These are phyloP conservation scores for Blastocladiella britannica DNA, from an alignment of 192 early-diverging fungal species.

Conservation along the genomic window DNA sequence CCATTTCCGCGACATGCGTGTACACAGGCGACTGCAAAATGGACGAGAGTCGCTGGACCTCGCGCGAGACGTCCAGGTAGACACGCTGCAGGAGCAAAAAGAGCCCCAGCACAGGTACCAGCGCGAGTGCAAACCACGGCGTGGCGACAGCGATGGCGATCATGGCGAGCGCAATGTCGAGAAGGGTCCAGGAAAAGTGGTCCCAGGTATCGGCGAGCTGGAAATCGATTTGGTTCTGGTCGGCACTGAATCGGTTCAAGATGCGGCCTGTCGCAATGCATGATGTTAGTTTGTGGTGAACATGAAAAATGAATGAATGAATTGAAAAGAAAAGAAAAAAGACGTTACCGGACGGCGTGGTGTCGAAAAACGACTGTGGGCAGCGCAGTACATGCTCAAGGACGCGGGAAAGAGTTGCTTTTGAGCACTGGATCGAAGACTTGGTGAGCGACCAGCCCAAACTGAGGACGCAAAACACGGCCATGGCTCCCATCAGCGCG, in stretches of 20 bases:
- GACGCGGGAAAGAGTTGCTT: too few species aligned
- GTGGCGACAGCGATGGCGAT: slow-evolving; percentile 6
- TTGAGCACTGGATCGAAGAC: too few species aligned
- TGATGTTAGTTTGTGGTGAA: not conserved
- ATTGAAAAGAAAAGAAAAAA: not conserved
- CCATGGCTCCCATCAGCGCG: too few species aligned
- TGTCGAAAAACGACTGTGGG: not conserved
- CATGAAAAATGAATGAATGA: not conserved
- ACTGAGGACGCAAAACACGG: too few species aligned
- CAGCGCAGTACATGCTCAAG: not conserved
- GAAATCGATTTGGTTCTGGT: not conserved
- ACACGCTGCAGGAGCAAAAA: not conserved
- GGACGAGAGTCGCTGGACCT: not conserved
- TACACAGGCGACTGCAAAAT: not conserved
- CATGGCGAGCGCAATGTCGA: slow-evolving; percentile 5
- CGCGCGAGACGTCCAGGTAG: not conserved
- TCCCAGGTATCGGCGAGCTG: not conserved
- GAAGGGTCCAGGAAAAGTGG: not conserved
- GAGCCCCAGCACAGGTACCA: slow-evolving; percentile 2
- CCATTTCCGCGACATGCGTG: not conserved
- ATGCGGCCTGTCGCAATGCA: not conserved
- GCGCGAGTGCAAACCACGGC: slow-evolving; percentile 5
- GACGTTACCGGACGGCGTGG: not conserved
- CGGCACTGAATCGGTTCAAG: not conserved
- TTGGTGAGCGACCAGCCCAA: too few species aligned